A percentile compares a stretch with the other conserved stretches of the same genome.
Conservation (phyloP, 2,329 filamentous ascomycete genomes). For the Xylariaceae sp. region DNA sequence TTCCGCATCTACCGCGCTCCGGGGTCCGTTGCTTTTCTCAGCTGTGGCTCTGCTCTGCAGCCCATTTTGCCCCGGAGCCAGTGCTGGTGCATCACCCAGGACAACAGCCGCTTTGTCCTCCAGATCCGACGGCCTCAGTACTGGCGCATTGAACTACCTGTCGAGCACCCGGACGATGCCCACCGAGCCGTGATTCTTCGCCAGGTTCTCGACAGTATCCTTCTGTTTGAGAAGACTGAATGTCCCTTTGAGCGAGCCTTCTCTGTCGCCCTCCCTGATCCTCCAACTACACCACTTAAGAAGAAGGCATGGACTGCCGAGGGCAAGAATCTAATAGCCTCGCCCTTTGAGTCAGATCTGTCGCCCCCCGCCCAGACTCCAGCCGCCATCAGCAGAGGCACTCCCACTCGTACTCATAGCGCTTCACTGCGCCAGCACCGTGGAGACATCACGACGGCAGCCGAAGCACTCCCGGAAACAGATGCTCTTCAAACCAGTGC, state of each 20-base stretch:
- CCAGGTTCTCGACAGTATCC: slow-evolving; percentile 63
- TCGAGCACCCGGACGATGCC: slow-evolving; percentile 59
- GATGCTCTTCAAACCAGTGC: no score
- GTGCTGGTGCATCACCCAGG: slow-evolving; percentile 87
- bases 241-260: slow-evolving; percentile 82
- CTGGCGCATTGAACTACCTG: slow-evolving; percentile 84
- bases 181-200: slow-evolving; percentile 64
- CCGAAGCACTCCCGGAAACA: no score
- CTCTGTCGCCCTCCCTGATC: slow-evolving; percentile 67
- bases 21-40: slow-evolving; percentile 82
- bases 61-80: slow-evolving; percentile 87
- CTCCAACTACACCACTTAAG: slow-evolving; percentile 59
- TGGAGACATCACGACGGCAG: no score
- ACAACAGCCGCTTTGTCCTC: slow-evolving; percentile 77
- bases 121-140: slow-evolving; percentile 80
- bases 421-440: no score
- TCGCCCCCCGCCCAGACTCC: slow-evolving; percentile 21
- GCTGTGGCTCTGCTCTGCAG: slow-evolving; percentile 77
- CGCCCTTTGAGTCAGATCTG: slow-evolving; percentile 33
- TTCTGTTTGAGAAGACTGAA: slow-evolving; percentile 82
- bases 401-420: no score
- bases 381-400: slow-evolving; percentile 19
- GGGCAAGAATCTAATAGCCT: slow-evolving; percentile 35
- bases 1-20: slow-evolving; percentile 83
- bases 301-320: slow-evolving; percentile 67